Base-by-base conservation (phyloP, 164 flowering plant genomes). In the Warburgia ugandensis region DNA sequence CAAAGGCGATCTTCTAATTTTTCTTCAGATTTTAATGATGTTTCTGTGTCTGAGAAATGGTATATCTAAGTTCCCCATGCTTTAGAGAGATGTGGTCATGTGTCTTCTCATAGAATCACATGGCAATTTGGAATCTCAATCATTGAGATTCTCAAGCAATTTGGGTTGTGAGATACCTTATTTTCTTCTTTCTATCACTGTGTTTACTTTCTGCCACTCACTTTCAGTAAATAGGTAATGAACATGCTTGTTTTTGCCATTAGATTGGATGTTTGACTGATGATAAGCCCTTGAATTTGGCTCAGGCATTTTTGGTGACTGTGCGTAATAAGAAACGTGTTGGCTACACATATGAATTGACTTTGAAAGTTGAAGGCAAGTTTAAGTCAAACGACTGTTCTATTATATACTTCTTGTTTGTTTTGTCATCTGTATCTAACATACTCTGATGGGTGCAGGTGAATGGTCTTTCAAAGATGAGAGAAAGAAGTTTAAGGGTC, bases 301-400 rank as follows among this genome's bases (percentile, higher is more conserved):
- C 55, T 48, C 83, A 92, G 96, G 98, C 98, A 45, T 83, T 77
- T 53, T 68, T 87, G 77, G 86, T 92, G 54, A 92, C 80, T 28
- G 96, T 87, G 17, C 73, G 98, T 16, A 92, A 83, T 73, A 92
- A 87, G 71, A 92, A 92, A 64, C 79, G 95, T 25, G 94, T 87
- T 63, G 89, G 95, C 44, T 92, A 87, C 55, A 81, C 88, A 0
- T 92, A 81, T 54, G 96, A 92, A 59, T 51, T 92, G 29, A 71
- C 90, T 12, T 45, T 92, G 63, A 73, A 73, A 69, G 67, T 92
- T 45, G 74, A 73, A 74, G 98, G 98, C 67, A 62, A 64, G 69
- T 55, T 55, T 31, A 27, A 29, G 31, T 23, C 25, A 9, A 13
- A 22, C 13, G 2, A n/a, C 17, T 2, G 21, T 42, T 19, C 10